A percentile compares a stretch with the other conserved stretches of the same genome.
Evolutionary conservation across 768 basidiomycete genomes (phyloP).

Genomic region (Boletus rufocinnamomeus): DNA sequence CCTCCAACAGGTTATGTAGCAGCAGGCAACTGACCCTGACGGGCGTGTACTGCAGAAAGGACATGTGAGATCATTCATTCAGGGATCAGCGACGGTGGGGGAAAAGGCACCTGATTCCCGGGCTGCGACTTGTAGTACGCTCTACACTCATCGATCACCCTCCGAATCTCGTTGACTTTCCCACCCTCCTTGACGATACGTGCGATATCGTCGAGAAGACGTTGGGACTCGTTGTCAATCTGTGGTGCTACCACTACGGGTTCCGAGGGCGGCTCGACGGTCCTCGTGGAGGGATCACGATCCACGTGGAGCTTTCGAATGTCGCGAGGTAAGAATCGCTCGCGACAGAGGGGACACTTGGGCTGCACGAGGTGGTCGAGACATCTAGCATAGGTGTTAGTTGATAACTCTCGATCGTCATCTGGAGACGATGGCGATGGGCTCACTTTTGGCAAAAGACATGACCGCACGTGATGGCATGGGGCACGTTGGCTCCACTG

Average conservation of each 20-base stretch:
- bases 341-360: constrained; percentile 67
- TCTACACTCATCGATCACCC: constrained; percentile 52
- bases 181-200: constrained; percentile 58
- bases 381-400: constrained; percentile 45
- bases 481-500: constrained; percentile 53
- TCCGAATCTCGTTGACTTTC: constrained; percentile 49
- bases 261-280: constrained; percentile 25
- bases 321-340: constrained; percentile 46
- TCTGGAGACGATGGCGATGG: constrained; percentile 22
- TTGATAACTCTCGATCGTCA: constrained; percentile 7
- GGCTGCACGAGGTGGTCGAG: constrained; percentile 49
- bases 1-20: constrained; percentile 52
- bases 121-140: constrained; percentile 49
- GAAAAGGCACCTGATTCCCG: constrained; percentile 44
- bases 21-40: constrained; percentile 51
- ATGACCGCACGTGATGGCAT: constrained; percentile 71
- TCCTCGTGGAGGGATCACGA: constrained; percentile 37
- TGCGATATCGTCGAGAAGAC: constrained; percentile 55
- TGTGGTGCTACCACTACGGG: constrained; percentile 17
- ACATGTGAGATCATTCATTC: constrained; percentile 12
- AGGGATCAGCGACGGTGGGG: constrained; percentile 12
- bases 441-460: constrained; percentile 57
- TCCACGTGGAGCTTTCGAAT: constrained; percentile 64
- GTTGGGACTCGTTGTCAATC: constrained; percentile 47
- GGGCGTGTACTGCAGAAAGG: constrained; percentile 46